Base-by-base conservation (phyloP, 2,329 filamentous ascomycete genomes). In the Annulohypoxylon truncatum region DNA sequence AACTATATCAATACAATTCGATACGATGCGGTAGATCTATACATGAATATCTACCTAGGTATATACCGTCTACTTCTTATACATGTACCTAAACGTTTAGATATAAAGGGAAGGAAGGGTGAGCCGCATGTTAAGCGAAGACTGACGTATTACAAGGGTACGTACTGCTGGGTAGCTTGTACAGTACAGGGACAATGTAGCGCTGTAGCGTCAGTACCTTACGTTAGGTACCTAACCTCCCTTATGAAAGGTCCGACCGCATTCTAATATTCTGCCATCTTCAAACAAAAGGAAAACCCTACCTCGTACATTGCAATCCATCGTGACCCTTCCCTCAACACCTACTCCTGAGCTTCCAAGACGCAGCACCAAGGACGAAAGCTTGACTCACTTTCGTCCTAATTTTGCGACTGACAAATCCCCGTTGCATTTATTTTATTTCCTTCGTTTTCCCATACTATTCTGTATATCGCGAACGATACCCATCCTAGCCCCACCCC, bases 51-150 rank as follows among this genome's bases (percentile, higher is more conserved):
- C 5, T 42, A 42, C 22, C 33, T n/a, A n/a, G 15, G 2, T 15
- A 4, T 38, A 10, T 22, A 15, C n/a, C 9, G 22, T 42, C 15
- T 42, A 22, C 15, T 8, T 20, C 18, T 18, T 22, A 42, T 40
- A 6, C 15, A 18, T 38, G 12, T 8, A 15, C 8, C 18, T 8
- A 40, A 18, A 40, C 3, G 7, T 18, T 8, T 42, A 42, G 15
- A 20, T 42, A 42, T 7, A 20, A 20, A 10, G 18, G 15, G 20
- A 12, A 50, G 7, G 10, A 38, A 51, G 62, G 61, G n/a, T n/a
- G n/a, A 65, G 68, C 66, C 68, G 63, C 56, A 66, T 53, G 57
- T 64, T 58, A 66, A 66, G 66, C 51, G 64, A 57, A 47, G 5
- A 64, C 48, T 62, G 61, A 65, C 62, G 66, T 62, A 68, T 12